These are phyloP conservation scores for Schwanniomyces yamadae DNA, from an alignment of 805 yeast species.

Conservation along the genomic window DNA sequence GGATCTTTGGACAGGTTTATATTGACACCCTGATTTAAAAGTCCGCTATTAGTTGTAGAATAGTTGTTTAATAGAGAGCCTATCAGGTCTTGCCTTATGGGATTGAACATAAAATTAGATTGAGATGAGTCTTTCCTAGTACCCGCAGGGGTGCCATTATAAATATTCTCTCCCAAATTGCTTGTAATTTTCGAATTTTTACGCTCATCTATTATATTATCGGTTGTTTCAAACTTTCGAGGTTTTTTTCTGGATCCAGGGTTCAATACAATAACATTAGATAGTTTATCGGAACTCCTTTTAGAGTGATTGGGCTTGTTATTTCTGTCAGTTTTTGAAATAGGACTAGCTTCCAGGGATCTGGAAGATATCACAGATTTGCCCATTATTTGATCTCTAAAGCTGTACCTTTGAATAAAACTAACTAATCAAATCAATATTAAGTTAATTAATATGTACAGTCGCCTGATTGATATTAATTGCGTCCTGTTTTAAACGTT, in stretches of 20 bases:
- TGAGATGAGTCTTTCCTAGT: slow-evolving; percentile 11
- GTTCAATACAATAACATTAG: too few species aligned
- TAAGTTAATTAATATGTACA: too few species aligned
- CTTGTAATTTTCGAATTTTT: too few species aligned
- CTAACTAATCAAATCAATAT: too few species aligned
- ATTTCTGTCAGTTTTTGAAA: too few species aligned
- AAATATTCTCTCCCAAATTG: not conserved
- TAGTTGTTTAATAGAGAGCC: slow-evolving; percentile 24
- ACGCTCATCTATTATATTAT: too few species aligned
- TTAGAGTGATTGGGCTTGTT: too few species aligned
- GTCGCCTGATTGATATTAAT: too few species aligned
- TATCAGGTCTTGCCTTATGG: slow-evolving; percentile 31
- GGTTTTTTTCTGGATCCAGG: too few species aligned
- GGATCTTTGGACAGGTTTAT: not conserved
- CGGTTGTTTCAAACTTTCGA: not conserved
- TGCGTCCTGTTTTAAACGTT: too few species aligned
- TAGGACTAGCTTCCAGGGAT: slow-evolving; percentile 4
- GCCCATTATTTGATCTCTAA: slow-evolving; percentile 10
- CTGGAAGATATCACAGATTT: slow-evolving; percentile 15
- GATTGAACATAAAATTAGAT: slow-evolving; percentile 23
- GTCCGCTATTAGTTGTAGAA: slow-evolving; percentile 7
- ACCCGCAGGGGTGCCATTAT: not conserved
- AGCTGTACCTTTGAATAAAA: too few species aligned
- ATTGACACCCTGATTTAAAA: not conserved
- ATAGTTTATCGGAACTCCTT: too few species aligned